Evolutionary conservation across 2,329 filamentous ascomycete genomes (phyloP).

Genomic region (Apiospora arundinis): DNA sequence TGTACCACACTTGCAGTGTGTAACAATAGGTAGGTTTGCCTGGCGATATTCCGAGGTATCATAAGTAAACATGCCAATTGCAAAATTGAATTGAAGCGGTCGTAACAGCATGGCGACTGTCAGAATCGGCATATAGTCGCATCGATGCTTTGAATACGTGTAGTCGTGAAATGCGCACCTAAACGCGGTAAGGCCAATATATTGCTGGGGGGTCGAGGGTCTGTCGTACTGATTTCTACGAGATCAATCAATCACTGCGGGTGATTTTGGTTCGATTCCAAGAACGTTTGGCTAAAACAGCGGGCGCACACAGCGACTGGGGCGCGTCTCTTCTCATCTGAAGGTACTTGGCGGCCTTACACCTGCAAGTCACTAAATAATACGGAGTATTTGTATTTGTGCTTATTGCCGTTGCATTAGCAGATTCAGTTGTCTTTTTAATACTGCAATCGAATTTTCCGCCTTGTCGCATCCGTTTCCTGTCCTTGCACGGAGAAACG

Average conservation of each 20-base stretch:
- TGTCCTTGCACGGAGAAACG: neutral
- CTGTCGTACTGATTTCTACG: neutral
- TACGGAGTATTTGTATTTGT: neutral
- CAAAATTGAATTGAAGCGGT: neutral
- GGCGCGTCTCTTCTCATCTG: constrained; percentile 23
- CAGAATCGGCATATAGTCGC: neutral
- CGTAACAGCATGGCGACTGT: neutral
- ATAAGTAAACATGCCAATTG: neutral
- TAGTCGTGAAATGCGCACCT: neutral
- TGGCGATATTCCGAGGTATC: neutral
- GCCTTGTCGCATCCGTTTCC: neutral
- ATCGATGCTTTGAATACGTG: neutral
- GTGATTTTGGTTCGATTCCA: constrained; percentile 15
- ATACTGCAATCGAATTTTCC: neutral
- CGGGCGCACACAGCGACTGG: constrained; percentile 25
- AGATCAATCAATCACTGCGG: constrained; percentile 5
- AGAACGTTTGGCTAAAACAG: constrained; percentile 25
- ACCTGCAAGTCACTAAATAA: constrained; percentile 12
- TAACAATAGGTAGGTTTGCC: neutral
- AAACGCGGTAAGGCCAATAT: neutral
- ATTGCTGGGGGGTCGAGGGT: neutral
- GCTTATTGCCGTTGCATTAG: neutral
- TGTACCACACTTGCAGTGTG: neutral
- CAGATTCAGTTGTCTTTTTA: neutral
- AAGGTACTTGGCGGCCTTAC: constrained; percentile 14